Conservation (phyloP, 2,329 filamentous ascomycete species). For the Akanthomyces lecanii region DNA sequence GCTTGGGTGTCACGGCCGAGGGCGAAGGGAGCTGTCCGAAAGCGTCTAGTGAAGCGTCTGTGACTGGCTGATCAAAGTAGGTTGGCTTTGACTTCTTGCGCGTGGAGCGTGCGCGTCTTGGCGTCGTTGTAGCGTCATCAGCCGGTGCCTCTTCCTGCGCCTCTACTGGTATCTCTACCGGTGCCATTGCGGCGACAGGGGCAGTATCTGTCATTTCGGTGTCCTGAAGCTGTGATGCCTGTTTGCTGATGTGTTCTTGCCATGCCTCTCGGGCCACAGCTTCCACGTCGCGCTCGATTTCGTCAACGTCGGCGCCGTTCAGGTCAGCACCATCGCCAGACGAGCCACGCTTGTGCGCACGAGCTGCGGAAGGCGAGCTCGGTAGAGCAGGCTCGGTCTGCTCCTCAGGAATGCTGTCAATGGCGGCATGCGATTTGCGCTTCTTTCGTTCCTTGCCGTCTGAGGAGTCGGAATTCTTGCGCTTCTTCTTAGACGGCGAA, state of each 20-base stretch:
- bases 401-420: constrained; percentile 21
- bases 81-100: constrained; percentile 48
- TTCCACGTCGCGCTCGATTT: constrained; percentile 26
- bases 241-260: constrained; percentile 31
- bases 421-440: constrained; percentile 24
- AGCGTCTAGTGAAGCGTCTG: constrained; percentile 20
- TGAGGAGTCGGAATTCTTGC: constrained; percentile 28
- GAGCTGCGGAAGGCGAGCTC: constrained; percentile 28
- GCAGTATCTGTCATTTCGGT: constrained; percentile 19
- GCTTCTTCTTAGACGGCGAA: constrained; percentile 28
- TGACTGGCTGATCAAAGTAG: constrained; percentile 35
- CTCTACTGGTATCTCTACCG: constrained; percentile 13
- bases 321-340: constrained; percentile 21
- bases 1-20: constrained; percentile 23
- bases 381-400: constrained; percentile 21
- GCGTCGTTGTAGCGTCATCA: constrained; percentile 14
- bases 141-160: constrained; percentile 16
- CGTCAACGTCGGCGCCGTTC: not conserved
- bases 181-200: constrained; percentile 14
- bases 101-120: constrained; percentile 31
- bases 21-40: constrained; percentile 30
- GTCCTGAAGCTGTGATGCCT: constrained; percentile 19
- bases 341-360: constrained; percentile 25
- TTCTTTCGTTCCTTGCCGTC: constrained; percentile 34
- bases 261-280: constrained; percentile 33